Conservation (phyloP, 345 rosid genomes). For the Turnera subulata region DNA sequence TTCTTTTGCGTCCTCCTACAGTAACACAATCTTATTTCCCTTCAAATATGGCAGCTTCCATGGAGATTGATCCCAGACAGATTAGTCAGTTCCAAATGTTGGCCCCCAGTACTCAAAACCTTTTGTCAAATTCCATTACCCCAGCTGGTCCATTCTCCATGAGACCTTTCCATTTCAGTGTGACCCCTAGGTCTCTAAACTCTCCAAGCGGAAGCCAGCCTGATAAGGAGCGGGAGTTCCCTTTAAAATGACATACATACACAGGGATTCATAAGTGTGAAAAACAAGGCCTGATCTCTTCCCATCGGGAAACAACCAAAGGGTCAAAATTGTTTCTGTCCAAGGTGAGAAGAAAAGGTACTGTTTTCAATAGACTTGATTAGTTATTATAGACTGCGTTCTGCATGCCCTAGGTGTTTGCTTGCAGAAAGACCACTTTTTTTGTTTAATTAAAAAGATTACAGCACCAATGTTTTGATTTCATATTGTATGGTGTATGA, state of each 20-base stretch:
- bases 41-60: constrained; percentile 5
- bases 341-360: constrained; percentile 16
- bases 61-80: constrained; percentile 26
- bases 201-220: constrained; percentile 22
- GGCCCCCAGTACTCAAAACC: constrained; percentile 33
- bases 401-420: background rate
- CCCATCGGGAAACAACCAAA: too few species aligned
- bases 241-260: constrained; percentile 19
- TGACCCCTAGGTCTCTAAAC: constrained; percentile 28
- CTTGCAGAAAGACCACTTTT: background rate
- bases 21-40: constrained; percentile 20
- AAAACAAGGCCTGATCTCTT: too few species aligned
- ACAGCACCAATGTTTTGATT: constrained; percentile 13
- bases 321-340: background rate
- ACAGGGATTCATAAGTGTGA: background rate
- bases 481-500: background rate
- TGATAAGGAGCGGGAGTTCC: constrained; percentile 25
- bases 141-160: constrained; percentile 18
- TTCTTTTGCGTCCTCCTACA: constrained; percentile 37
- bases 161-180: constrained; percentile 29
- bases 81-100: constrained; percentile 50
- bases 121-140: constrained; percentile 11
- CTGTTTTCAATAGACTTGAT: constrained; percentile 1
- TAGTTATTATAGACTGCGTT: background rate
- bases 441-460: background rate